phyloP scores from a whole-genome alignment of 2,329 filamentous ascomycete genomes.

The Torrubiellomyces zombiae region DNA sequence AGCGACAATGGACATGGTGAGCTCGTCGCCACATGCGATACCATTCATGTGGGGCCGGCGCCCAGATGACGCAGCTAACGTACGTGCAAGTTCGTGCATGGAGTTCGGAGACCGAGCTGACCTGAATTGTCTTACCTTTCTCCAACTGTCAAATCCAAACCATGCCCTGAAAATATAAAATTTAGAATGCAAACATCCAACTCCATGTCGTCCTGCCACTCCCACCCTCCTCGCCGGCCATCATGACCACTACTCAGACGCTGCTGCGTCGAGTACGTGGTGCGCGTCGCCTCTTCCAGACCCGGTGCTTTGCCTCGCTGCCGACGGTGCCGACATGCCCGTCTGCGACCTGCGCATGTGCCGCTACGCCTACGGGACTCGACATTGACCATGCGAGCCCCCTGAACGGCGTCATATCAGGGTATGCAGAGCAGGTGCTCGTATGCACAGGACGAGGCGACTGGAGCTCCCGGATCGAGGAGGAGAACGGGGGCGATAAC shows the following conservation, averaged over 20 bases:
- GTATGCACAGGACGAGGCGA: constrained; percentile 66
- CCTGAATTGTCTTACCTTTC: too few relatives aligned
- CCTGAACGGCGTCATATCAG: constrained; percentile 60
- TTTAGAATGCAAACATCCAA: too few relatives aligned
- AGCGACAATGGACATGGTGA: too few relatives aligned
- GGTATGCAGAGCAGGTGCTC: constrained; percentile 68
- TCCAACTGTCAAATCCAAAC: too few relatives aligned
- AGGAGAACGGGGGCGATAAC: constrained; percentile 52
- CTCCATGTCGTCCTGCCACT: too few relatives aligned
- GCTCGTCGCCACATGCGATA: too few relatives aligned
- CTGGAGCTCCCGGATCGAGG: constrained; percentile 73
- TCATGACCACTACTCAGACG: too few relatives aligned
- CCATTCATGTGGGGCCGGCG: constrained; percentile 2
- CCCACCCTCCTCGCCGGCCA: too few relatives aligned
- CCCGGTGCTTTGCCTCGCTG: constrained; percentile 12
- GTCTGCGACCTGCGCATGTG: constrained; percentile 58
- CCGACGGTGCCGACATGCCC: constrained; percentile 45
- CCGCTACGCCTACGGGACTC: constrained; percentile 47
- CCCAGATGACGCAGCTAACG: too few relatives aligned
- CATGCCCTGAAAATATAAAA: too few relatives aligned
- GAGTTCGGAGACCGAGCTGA: constrained; percentile 11
- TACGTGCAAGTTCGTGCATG: too few relatives aligned
- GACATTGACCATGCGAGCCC: constrained; percentile 56
- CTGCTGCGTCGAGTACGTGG: background rate
- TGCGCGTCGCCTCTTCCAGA: background rate